phyloP scores from a whole-genome alignment of 495 filamentous ascomycete genomes.

The Schizothecium vesticola region DNA sequence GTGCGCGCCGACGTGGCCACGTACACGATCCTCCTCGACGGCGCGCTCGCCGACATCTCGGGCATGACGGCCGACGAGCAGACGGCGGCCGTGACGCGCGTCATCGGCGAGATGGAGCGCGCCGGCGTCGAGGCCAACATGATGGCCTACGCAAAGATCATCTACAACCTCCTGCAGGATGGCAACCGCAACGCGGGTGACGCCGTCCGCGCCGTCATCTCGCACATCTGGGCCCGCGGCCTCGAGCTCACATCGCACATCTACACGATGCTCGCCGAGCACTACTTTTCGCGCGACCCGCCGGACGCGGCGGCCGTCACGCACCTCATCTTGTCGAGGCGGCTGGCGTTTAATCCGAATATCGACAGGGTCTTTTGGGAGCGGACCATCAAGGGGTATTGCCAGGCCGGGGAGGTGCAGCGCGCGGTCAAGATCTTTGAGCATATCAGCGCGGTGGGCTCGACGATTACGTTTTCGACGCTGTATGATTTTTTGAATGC shows the following conservation, averaged over 20 bases:
- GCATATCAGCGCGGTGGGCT: constrained; percentile 37
- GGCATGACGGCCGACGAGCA: constrained; percentile 25
- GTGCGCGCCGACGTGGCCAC: constrained; percentile 37
- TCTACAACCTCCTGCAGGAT: constrained; percentile 53
- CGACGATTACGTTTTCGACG: constrained; percentile 37
- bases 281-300: constrained; percentile 54
- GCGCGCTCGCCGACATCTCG: constrained; percentile 23
- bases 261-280: constrained; percentile 65
- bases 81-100: constrained; percentile 24
- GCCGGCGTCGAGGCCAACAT: constrained; percentile 50
- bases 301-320: constrained; percentile 55
- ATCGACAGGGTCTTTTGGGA: constrained; percentile 64
- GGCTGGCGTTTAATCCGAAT: constrained; percentile 28
- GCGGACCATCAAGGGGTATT: constrained; percentile 60
- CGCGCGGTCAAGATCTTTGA: constrained; percentile 49
- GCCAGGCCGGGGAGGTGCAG: constrained; percentile 39
- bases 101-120: constrained; percentile 50
- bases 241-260: constrained; percentile 53
- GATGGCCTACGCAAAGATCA: constrained; percentile 56
- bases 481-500: constrained; percentile 43
- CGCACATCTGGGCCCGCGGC: constrained; percentile 49
- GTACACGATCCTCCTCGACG: constrained; percentile 41
- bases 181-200: constrained; percentile 34
- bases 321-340: constrained; percentile 44
- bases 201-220: constrained; percentile 54